Conservation (phyloP, 345 rosid species). For the Lenwebbia sp. region DNA sequence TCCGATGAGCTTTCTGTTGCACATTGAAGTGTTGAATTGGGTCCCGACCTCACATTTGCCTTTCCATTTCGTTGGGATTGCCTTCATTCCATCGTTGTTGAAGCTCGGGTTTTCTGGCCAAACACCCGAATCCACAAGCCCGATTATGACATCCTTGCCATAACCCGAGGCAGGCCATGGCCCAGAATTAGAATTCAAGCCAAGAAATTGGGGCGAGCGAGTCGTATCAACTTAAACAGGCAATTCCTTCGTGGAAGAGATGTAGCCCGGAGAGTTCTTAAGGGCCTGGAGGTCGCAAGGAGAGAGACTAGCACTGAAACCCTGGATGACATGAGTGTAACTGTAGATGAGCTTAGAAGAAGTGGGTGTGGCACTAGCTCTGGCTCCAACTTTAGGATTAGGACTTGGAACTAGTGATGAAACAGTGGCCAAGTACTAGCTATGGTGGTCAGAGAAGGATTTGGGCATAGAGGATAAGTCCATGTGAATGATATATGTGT, state of each 20-base stretch:
- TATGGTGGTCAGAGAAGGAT: constrained; percentile 14
- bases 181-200: constrained; percentile 15
- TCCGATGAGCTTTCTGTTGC: constrained; percentile 45
- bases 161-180: constrained; percentile 27
- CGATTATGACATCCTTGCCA: constrained; percentile 31
- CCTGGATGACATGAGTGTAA: constrained; percentile 27
- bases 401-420: constrained; percentile 3
- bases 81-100: constrained; percentile 18
- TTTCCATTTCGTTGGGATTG: constrained; percentile 31
- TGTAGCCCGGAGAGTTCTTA: constrained; percentile 22
- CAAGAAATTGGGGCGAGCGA: constrained; percentile 23
- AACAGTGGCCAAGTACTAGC: constrained; percentile 27
- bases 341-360: constrained; percentile 19
- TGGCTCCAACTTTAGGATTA: neutral
- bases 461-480: constrained; percentile 32
- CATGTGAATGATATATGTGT: constrained; percentile 35
- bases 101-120: constrained; percentile 46
- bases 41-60: constrained; percentile 35
- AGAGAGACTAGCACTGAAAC: constrained; percentile 36
- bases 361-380: neutral
- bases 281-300: constrained; percentile 19
- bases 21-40: constrained; percentile 30
- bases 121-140: constrained; percentile 33
- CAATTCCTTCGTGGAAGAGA: constrained; percentile 22
- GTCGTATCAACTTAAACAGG: constrained; percentile 31